Conservation (phyloP, 768 basidiomycete species). For the Pleurotus giganteus region DNA sequence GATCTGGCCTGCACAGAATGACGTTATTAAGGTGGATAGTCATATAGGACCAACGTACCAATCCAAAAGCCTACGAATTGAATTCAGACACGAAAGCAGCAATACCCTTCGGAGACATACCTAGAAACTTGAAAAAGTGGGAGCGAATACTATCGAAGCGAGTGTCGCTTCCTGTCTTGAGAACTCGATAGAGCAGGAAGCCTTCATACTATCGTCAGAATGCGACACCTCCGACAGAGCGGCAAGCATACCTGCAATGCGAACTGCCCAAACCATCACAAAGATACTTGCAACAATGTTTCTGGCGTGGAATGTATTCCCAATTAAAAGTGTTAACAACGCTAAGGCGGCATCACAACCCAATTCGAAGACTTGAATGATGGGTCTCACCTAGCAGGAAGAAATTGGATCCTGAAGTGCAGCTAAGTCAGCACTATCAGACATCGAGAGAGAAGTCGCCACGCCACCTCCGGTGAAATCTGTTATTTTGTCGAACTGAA, state of each 20-base stretch:
- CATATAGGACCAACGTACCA: constrained; percentile 27
- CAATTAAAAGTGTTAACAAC: constrained; percentile 57
- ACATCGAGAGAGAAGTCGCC: constrained; percentile 10
- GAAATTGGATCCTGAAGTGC: constrained; percentile 55
- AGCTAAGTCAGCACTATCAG: neutral
- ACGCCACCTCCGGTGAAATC: constrained; percentile 60
- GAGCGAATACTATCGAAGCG: constrained; percentile 68
- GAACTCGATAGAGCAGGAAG: constrained; percentile 67
- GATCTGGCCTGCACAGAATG: constrained; percentile 44
- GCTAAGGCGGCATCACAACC: constrained; percentile 29
- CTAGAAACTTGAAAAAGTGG: constrained; percentile 64
- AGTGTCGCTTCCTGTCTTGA: constrained; percentile 63
- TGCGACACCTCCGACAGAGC: neutral
- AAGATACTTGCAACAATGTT: constrained; percentile 56
- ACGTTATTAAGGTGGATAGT: constrained; percentile 7
- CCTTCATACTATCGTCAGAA: constrained; percentile 25
- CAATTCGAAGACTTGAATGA: neutral
- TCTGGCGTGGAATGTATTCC: constrained; percentile 58
- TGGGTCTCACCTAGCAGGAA: constrained; percentile 50
- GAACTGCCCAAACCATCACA: constrained; percentile 66
- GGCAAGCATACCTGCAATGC: constrained; percentile 45
- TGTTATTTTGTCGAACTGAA: constrained; percentile 74
- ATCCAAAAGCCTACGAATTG: constrained; percentile 49
- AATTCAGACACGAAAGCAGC: neutral
- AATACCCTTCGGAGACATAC: constrained; percentile 22